These are phyloP conservation scores for Tulasnella sp. DNA, from an alignment of 768 basidiomycete species.

Conservation along the genomic window DNA sequence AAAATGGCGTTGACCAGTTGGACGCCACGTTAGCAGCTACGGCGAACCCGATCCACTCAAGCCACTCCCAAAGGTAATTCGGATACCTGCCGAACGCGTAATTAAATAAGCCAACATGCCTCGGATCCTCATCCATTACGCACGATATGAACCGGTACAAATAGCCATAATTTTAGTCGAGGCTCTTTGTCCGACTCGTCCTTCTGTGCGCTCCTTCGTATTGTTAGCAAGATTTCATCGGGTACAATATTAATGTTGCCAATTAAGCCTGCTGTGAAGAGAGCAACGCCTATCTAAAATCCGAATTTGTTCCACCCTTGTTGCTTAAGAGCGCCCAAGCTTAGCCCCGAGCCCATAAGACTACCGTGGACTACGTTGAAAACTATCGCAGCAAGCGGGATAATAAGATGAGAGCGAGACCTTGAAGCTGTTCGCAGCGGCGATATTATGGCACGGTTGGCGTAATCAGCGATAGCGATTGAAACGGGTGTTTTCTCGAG, in stretches of 20 bases:
- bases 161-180: slow-evolving; percentile 52
- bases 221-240: slow-evolving; percentile 80
- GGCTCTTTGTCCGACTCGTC: slow-evolving; percentile 30
- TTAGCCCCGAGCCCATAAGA: slow-evolving; percentile 61
- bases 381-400: slow-evolving; percentile 44
- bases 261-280: slow-evolving; percentile 65
- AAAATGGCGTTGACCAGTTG: slow-evolving; percentile 20
- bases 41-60: slow-evolving; percentile 87
- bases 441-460: slow-evolving; percentile 71
- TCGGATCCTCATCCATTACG: not conserved
- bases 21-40: slow-evolving; percentile 57
- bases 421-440: slow-evolving; percentile 75
- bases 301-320: not conserved
- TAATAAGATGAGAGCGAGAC: slow-evolving; percentile 61
- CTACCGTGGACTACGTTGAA: slow-evolving; percentile 73
- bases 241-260: slow-evolving; percentile 85
- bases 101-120: not conserved
- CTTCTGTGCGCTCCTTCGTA: slow-evolving; percentile 51
- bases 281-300: slow-evolving; percentile 54
- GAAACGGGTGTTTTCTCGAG: not conserved
- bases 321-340: slow-evolving; percentile 44
- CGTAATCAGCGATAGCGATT: slow-evolving; percentile 53
- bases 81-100: slow-evolving; percentile 46
- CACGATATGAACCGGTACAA: slow-evolving; percentile 67
- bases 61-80: slow-evolving; percentile 92